Evolutionary conservation across 2,329 filamentous ascomycete species (phyloP), one percentile per base, ranked within the genome.

Genomic region (Aspergillus sp.): DNA sequence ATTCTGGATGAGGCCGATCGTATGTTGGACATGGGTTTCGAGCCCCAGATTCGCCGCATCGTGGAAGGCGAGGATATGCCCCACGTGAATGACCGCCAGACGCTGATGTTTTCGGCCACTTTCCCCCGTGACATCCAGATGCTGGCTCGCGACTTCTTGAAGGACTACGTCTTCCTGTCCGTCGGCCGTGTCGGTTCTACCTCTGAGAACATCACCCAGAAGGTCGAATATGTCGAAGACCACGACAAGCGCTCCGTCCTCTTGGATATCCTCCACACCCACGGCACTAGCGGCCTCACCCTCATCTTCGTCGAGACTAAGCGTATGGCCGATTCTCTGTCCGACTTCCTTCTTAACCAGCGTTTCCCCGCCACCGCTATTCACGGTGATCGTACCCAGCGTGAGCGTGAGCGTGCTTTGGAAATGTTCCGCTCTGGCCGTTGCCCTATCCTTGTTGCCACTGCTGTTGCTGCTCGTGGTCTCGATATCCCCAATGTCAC

Each of bases 21-120:
- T 79, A 99, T 99, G 95, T 86, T 99, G 85, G 95, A 99, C 86
- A 99, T 99, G 95, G 95, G 95, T 95, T 99, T 99, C 85, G 95
- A 99, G 85, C 95, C 95, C 73, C 95, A 99, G 83, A 99, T 99
- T 76, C 93, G 95, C 74, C 91, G 94, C 72, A 98, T 99, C 73
- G 95, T 99, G 49, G 94, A 98, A 81, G 92, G 92, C 63, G 95
- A 98, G 82, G 95, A 99, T 73, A 99, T 99, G 95, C 95, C 95
- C 60, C 79, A 80, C 56, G 91, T 94, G 63, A 82, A 88, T 67
- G 83, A 85, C 71, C 93, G 95, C 74, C 95, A 99, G 82, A 99
- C 95, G 58, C 94, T 99, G 84, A 99, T 99, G 95, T 99, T 99
- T 79, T 99, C 95, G 43, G 95, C 95, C 78, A 99, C 95, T 63